Percentiles rank a stretch among this genome's conserved stretches.
Conservation (phyloP, 2,329 filamentous ascomycete species). For the Phialophora tarda region DNA sequence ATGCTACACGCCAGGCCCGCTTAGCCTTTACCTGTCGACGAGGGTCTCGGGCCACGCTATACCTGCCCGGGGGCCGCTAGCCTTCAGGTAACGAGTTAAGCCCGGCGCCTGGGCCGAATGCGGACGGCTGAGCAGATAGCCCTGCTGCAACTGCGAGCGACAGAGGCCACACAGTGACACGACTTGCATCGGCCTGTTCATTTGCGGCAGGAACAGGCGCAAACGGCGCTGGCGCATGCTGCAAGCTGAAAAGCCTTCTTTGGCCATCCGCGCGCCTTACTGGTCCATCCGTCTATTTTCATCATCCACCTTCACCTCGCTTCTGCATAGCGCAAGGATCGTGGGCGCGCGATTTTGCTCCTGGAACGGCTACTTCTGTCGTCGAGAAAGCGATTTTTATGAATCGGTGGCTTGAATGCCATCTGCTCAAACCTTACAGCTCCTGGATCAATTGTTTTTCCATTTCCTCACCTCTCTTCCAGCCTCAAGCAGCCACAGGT, state of each 20-base stretch:
- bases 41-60: background rate
- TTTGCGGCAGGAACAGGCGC: conserved; percentile 27
- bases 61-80: background rate
- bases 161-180: conserved; percentile 8
- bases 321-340: conserved; percentile 23
- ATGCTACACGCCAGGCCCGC: conserved; percentile 1
- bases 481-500: conserved; percentile 24
- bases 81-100: conserved; percentile 21
- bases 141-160: conserved; percentile 3
- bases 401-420: conserved; percentile 26
- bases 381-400: conserved; percentile 1
- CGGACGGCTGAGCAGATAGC: conserved; percentile 28
- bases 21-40: background rate
- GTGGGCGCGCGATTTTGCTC: conserved; percentile 8
- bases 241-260: conserved; percentile 24
- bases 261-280: conserved; percentile 6
- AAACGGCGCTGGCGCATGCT: conserved; percentile 19
- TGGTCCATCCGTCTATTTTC: conserved; percentile 27
- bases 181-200: conserved; percentile 10
- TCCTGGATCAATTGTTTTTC: conserved; percentile 21
- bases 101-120: conserved; percentile 18
- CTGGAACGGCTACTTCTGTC: background rate
- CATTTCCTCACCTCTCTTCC: conserved; percentile 25
- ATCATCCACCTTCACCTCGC: conserved; percentile 28
- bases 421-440: conserved; percentile 23